Percentiles rank a stretch among this genome's conserved stretches.
phyloP scores from a whole-genome alignment of 371 early-diverging fungal species.

The Rhizopus microsporus region DNA sequence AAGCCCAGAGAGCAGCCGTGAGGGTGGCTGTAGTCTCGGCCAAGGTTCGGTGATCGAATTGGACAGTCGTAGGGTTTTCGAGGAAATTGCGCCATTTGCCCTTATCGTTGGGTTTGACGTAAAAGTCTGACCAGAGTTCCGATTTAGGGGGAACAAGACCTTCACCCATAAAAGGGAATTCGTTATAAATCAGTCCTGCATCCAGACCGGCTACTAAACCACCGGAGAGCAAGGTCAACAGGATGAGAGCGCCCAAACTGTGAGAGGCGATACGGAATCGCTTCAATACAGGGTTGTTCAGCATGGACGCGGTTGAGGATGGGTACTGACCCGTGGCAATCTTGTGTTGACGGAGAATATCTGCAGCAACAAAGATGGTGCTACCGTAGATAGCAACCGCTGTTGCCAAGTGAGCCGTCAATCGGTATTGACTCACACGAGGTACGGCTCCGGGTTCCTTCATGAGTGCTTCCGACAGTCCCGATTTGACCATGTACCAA shows the following conservation, averaged over 20 bases:
- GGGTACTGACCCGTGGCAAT: conserved; percentile 57
- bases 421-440: conserved; percentile 92
- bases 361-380: conserved; percentile 78
- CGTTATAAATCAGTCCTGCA: conserved; percentile 95
- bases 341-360: conserved; percentile 66
- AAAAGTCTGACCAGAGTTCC: conserved; percentile 71
- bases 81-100: conserved; percentile 83
- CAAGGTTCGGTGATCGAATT: conserved; percentile 91
- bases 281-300: conserved; percentile 60
- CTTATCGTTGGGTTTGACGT: conserved; percentile 52
- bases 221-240: conserved; percentile 89
- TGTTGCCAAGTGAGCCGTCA: conserved; percentile 89
- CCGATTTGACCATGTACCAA: conserved; percentile 98
- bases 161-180: conserved; percentile 92
- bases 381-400: conserved; percentile 88
- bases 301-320: conserved; percentile 33
- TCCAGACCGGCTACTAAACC: conserved; percentile 98
- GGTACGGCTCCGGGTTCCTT: conserved; percentile 83
- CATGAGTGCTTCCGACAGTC: conserved; percentile 80
- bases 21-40: conserved; percentile 82
- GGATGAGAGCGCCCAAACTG: conserved; percentile 67
- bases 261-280: conserved; percentile 65
- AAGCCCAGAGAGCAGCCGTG: conserved; percentile 71
- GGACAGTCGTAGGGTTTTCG: conserved; percentile 94
- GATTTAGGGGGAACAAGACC: conserved; percentile 68